phyloP scores from a whole-genome alignment of 1,139 yeast genomes.

The Candida labiduridarum region DNA sequence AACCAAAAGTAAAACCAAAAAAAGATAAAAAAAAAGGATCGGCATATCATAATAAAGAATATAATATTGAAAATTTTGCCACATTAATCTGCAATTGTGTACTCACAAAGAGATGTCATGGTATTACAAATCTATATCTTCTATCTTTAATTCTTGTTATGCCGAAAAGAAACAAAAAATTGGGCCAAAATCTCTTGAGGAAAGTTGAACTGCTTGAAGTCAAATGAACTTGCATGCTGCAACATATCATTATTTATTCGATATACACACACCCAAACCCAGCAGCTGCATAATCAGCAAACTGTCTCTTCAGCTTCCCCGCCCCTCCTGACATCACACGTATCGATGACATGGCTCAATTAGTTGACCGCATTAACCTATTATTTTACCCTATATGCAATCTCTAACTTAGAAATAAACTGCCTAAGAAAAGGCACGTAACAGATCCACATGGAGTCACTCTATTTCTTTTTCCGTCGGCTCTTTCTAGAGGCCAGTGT shows the following conservation, averaged over 20 bases:
- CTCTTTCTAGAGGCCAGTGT: constrained; percentile 20
- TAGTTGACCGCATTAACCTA: no score
- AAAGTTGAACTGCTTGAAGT: constrained; percentile 1
- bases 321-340: neutral
- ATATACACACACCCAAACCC: neutral
- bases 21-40: neutral
- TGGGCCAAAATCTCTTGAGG: constrained; percentile 1
- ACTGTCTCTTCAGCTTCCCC: neutral
- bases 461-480: constrained; percentile 21
- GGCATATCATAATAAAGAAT: constrained; percentile 12
- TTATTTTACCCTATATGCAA: no score
- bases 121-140: constrained; percentile 3
- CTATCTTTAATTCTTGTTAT: constrained; percentile 4
- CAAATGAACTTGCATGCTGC: neutral
- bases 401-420: no score
- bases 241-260: constrained; percentile 3
- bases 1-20: neutral
- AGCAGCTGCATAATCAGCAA: no score
- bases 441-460: neutral
- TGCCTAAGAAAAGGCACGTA: no score
- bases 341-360: no score
- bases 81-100: neutral
- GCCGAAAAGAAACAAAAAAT: constrained; percentile 1
- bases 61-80: constrained; percentile 2
- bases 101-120: neutral